Conservation (phyloP, 768 basidiomycete genomes). For the Tulasnella sp. region DNA sequence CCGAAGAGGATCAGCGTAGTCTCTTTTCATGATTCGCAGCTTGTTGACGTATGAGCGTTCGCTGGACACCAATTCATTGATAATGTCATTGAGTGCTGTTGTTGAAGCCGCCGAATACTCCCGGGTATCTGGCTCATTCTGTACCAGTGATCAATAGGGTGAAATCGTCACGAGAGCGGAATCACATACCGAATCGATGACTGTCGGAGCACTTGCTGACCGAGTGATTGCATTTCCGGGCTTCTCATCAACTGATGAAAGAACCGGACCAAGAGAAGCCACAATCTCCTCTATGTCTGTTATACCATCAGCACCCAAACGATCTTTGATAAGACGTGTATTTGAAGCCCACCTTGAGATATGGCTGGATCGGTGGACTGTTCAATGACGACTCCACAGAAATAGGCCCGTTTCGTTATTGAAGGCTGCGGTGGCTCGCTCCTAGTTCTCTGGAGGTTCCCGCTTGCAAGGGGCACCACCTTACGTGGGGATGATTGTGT, state of each 20-base stretch:
- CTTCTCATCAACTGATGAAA: constrained; percentile 23
- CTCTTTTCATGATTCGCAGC: constrained; percentile 62
- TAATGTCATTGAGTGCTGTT: constrained; percentile 53
- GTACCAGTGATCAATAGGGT: not conserved
- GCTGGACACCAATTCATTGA: constrained; percentile 78
- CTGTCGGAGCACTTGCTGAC: constrained; percentile 14
- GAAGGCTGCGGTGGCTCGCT: constrained; percentile 22
- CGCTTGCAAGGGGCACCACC: constrained; percentile 15
- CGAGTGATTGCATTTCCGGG: not conserved
- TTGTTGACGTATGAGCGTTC: constrained; percentile 82
- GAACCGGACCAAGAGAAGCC: constrained; percentile 57
- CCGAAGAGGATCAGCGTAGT: constrained; percentile 82
- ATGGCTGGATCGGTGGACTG: constrained; percentile 57
- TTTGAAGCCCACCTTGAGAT: constrained; percentile 40
- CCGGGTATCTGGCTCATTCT: constrained; percentile 30
- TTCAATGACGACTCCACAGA: constrained; percentile 83
- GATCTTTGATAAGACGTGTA: constrained; percentile 19
- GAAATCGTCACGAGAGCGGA: not conserved
- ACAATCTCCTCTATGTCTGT: constrained; percentile 70
- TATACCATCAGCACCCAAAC: constrained; percentile 12
- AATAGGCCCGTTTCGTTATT: constrained; percentile 70
- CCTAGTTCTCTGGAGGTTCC: constrained; percentile 5
- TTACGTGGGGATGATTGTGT: constrained; percentile 16
- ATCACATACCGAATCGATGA: constrained; percentile 2
- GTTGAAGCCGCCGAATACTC: constrained; percentile 51